phyloP scores from a whole-genome alignment of 2,329 filamentous ascomycete genomes.

The Penicillium fuscoglaucum region DNA sequence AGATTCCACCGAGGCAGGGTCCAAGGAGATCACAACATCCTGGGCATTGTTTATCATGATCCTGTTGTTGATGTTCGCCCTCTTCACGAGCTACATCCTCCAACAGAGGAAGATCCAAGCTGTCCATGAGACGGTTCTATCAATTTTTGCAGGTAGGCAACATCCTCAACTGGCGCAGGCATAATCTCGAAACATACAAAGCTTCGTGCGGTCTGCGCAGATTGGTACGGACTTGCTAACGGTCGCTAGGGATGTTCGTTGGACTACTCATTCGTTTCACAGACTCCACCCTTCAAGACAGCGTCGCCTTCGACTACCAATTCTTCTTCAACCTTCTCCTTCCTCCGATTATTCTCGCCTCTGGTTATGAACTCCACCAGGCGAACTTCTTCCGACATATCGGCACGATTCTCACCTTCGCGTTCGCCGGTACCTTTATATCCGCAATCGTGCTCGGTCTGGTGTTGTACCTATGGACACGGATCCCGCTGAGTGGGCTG shows the following conservation, averaged over 20 bases:
- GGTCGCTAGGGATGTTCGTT: slow-evolving; percentile 78
- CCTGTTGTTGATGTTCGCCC: slow-evolving; percentile 85
- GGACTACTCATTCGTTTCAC: slow-evolving; percentile 83
- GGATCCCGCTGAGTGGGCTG: slow-evolving; percentile 80
- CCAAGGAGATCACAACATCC: slow-evolving; percentile 93
- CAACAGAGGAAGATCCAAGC: slow-evolving; percentile 97
- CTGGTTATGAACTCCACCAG: slow-evolving; percentile 95
- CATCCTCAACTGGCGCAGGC: not conserved
- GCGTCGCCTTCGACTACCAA: slow-evolving; percentile 96
- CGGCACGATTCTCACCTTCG: slow-evolving; percentile 94
- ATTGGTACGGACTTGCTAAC: slow-evolving; percentile 12
- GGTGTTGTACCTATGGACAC: slow-evolving; percentile 85
- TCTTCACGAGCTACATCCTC: slow-evolving; percentile 95
- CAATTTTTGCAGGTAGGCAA: slow-evolving; percentile 82
- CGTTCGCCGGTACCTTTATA: slow-evolving; percentile 94
- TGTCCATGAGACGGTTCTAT: slow-evolving; percentile 96
- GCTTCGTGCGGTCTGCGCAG: not conserved
- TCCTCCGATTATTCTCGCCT: slow-evolving; percentile 96
- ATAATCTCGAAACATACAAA: not conserved
- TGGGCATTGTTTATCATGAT: slow-evolving; percentile 98
- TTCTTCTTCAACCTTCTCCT: slow-evolving; percentile 99
- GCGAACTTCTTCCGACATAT: slow-evolving; percentile 99
- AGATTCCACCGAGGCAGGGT: slow-evolving; percentile 73
- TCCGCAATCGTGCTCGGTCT: slow-evolving; percentile 92
- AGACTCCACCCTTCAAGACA: slow-evolving; percentile 79